These are phyloP conservation scores for Clathrospora elynae DNA, from an alignment of 2,329 filamentous ascomycete genomes.

Conservation along the genomic window DNA sequence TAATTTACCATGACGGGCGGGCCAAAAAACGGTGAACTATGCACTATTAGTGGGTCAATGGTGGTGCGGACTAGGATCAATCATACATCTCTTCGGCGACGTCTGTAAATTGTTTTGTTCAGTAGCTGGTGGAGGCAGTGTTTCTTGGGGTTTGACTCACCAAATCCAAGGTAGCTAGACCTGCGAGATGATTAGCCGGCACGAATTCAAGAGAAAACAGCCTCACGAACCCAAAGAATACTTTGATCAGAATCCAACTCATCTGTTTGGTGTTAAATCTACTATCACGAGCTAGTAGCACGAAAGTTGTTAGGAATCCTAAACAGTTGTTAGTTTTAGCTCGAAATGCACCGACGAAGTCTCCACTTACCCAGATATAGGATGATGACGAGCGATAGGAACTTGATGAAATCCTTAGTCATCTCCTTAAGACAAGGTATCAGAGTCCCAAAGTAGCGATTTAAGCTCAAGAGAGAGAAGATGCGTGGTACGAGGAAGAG, in stretches of 20 bases:
- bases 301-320: conserved; percentile 87
- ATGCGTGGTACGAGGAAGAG: conserved; percentile 87
- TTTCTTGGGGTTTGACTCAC: conserved; percentile 50
- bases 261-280: conserved; percentile 68
- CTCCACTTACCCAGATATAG: conserved; percentile 69
- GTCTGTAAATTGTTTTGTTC: conserved; percentile 42
- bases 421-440: conserved; percentile 93
- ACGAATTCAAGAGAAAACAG: background rate
- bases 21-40: conserved; percentile 57
- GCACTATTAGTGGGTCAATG: conserved; percentile 17
- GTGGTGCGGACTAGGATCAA: background rate
- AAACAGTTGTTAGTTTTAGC: conserved; percentile 5
- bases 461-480: conserved; percentile 83
- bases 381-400: conserved; percentile 76
- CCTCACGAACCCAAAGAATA: conserved; percentile 70
- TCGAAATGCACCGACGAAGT: background rate
- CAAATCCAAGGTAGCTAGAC: conserved; percentile 73
- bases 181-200: conserved; percentile 24
- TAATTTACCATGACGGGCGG: conserved; percentile 57
- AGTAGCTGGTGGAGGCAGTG: conserved; percentile 24
- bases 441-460: conserved; percentile 86
- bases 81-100: conserved; percentile 54
- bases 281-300: conserved; percentile 71
- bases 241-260: conserved; percentile 77
- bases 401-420: conserved; percentile 89